phyloP scores from a whole-genome alignment of 164 flowering plant genomes.

The Santalum album region DNA sequence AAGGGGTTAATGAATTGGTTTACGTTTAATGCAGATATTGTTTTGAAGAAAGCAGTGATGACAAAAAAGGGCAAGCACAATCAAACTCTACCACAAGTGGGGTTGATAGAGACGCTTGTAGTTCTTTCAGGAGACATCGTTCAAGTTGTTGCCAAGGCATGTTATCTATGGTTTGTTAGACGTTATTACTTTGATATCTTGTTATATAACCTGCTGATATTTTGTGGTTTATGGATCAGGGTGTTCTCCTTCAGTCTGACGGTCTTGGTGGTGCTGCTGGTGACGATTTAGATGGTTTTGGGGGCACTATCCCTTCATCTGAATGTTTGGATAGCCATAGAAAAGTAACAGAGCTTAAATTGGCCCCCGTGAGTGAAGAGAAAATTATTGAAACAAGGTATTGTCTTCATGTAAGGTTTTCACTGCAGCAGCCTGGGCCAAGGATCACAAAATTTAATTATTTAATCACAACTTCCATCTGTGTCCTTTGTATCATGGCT shows the following conservation, averaged over 20 bases:
- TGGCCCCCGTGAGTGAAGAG: slow-evolving; percentile 5
- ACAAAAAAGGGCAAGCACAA: slow-evolving; percentile 47
- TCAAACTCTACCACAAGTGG: slow-evolving; percentile 32
- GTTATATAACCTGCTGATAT: neutral
- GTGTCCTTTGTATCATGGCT: too few species aligned
- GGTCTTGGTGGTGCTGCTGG: slow-evolving; percentile 23
- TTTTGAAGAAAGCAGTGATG: slow-evolving; percentile 66
- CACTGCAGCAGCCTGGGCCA: neutral
- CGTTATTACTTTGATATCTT: neutral
- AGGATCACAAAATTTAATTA: neutral
- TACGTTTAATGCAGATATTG: slow-evolving; percentile 32
- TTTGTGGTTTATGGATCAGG: slow-evolving; percentile 23
- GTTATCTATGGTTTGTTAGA: neutral
- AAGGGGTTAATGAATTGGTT: too few species aligned
- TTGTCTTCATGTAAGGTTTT: neutral
- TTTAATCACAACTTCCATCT: too few species aligned
- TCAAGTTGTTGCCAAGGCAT: slow-evolving; percentile 74
- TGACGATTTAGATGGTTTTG: slow-evolving; percentile 23
- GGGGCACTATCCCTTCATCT: slow-evolving; percentile 9
- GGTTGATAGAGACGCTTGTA: slow-evolving; percentile 51
- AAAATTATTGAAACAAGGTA: slow-evolving; percentile 19
- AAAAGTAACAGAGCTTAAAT: slow-evolving; percentile 14
- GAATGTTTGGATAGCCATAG: slow-evolving; percentile 11
- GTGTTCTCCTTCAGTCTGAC: slow-evolving; percentile 35
- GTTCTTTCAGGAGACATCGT: slow-evolving; percentile 58